phyloP scores from a whole-genome alignment of 2,329 filamentous ascomycete species.

The Ceratocystis ficicola region DNA sequence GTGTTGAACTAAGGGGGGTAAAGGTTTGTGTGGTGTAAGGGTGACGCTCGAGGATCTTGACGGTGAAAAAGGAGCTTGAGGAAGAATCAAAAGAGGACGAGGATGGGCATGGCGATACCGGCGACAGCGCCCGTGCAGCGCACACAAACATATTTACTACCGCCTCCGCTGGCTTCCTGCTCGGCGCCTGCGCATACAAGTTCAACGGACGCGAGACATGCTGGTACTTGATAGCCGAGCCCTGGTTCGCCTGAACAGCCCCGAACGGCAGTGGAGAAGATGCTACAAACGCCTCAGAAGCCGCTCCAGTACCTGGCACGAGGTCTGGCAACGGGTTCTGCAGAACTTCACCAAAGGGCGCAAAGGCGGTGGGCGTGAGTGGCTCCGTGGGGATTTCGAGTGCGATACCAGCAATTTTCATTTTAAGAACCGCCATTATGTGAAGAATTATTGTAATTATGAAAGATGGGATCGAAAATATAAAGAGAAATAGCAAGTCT shows the following conservation, averaged over 20 bases:
- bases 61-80: slow-evolving; percentile 37
- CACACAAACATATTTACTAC: slow-evolving; percentile 87
- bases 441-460: background rate
- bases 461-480: no score
- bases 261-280: slow-evolving; percentile 31
- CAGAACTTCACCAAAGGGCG: slow-evolving; percentile 72
- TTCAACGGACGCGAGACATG: slow-evolving; percentile 63
- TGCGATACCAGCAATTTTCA: slow-evolving; percentile 5
- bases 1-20: slow-evolving; percentile 49
- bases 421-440: slow-evolving; percentile 4
- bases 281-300: slow-evolving; percentile 11
- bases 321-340: slow-evolving; percentile 54
- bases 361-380: slow-evolving; percentile 59
- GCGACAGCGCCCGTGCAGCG: slow-evolving; percentile 31
- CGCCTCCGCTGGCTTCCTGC: slow-evolving; percentile 42
- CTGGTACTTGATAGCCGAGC: slow-evolving; percentile 74
- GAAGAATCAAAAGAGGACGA: slow-evolving; percentile 11
- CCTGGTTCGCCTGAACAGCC: slow-evolving; percentile 63
- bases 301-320: slow-evolving; percentile 21
- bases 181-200: slow-evolving; percentile 55
- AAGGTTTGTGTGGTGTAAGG: slow-evolving; percentile 94
- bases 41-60: slow-evolving; percentile 74
- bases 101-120: background rate
- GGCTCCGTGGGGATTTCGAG: slow-evolving; percentile 43
- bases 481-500: background rate